Conservation (phyloP, 768 basidiomycete genomes). For the Kwoniella sp. region DNA sequence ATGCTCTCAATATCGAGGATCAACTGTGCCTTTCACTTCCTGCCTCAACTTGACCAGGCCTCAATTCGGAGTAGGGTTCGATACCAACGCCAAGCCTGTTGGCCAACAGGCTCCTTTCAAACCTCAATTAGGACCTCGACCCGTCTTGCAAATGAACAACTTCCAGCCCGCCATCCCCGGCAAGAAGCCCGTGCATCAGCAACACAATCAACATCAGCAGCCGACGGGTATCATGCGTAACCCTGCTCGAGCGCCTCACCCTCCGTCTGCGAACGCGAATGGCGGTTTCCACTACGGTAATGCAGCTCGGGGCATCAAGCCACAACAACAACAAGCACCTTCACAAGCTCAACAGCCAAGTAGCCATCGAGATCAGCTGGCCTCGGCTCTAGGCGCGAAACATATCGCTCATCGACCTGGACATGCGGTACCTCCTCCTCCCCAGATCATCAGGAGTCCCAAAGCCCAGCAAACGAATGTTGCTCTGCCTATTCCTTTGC, state of each 20-base stretch:
- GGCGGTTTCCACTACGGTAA: constrained; percentile 48
- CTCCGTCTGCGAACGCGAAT: constrained; percentile 21
- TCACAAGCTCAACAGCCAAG: constrained; percentile 1
- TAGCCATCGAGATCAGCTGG: constrained; percentile 20
- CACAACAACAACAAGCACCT: constrained; percentile 16
- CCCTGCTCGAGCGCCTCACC: constrained; percentile 56
- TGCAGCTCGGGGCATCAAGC: constrained; percentile 50
- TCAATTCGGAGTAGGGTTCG: constrained; percentile 77
- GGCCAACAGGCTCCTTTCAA: constrained; percentile 62
- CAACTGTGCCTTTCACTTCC: constrained; percentile 79
- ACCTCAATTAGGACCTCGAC: constrained; percentile 69
- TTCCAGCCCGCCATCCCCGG: constrained; percentile 64
- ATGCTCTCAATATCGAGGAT: constrained; percentile 90
- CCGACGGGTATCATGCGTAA: constrained; percentile 67
- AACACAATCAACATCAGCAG: not conserved
- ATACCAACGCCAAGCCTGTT: constrained; percentile 23
- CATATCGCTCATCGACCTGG: constrained; percentile 22
- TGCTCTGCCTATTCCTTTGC: constrained; percentile 15
- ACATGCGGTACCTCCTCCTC: constrained; percentile 17
- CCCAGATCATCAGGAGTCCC: constrained; percentile 13
- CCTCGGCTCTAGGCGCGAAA: constrained; percentile 16
- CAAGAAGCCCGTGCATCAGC: constrained; percentile 56
- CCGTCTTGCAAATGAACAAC: constrained; percentile 65
- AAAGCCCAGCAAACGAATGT: constrained; percentile 2
- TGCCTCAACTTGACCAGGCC: constrained; percentile 84